Conservation (phyloP, 371 early-diverging fungal genomes). For the Funneliformis caledonium region DNA sequence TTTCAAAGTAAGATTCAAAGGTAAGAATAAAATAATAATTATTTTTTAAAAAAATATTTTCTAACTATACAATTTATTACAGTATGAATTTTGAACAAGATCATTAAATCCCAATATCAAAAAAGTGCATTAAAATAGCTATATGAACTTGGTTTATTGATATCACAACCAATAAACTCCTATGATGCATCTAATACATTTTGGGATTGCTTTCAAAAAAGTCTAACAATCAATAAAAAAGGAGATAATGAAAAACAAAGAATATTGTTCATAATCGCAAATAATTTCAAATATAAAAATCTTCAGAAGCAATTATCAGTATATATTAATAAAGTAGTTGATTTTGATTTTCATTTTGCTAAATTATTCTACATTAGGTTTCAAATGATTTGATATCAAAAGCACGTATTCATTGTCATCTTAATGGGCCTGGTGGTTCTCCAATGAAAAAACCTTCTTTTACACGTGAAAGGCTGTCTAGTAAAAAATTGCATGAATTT, state of each 20-base stretch:
- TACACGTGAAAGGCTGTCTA: background rate
- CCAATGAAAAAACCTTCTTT: background rate
- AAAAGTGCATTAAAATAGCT: no score
- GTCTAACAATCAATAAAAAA: background rate
- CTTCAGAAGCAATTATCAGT: background rate
- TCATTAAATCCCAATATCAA: no score
- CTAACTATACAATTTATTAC: no score
- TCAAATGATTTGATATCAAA: slow-evolving; percentile 11
- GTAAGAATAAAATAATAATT: no score
- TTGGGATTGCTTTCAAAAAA: slow-evolving; percentile 7
- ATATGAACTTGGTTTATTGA: no score
- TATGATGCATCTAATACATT: background rate
- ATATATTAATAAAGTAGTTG: background rate
- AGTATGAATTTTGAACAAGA: no score
- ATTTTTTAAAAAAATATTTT: no score
- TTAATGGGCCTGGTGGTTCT: background rate
- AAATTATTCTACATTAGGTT: slow-evolving; percentile 9
- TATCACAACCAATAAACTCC: no score
- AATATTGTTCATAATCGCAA: background rate
- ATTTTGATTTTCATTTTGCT: background rate
- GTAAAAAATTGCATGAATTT: background rate
- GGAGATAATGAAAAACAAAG: background rate
- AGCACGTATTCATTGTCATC: background rate
- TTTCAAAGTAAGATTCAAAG: no score
- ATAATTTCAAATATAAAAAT: background rate